Percentiles rank a stretch among this genome's conserved stretches.
phyloP scores from a whole-genome alignment of 1,284 basidiomycete genomes.

The Tilletia walkeri region DNA sequence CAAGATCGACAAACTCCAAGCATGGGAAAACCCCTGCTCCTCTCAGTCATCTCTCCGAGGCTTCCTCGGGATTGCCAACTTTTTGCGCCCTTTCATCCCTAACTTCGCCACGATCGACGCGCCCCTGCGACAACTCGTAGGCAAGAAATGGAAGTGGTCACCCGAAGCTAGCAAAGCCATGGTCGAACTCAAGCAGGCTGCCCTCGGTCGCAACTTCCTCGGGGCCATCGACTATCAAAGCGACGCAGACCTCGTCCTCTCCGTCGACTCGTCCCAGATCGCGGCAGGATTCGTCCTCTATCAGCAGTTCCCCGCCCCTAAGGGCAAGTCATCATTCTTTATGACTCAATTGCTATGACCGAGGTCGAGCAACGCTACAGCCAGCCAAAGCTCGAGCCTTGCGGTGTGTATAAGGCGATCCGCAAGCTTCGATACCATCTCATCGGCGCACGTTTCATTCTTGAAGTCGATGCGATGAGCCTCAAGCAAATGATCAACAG shows the following conservation, averaged over 20 bases:
- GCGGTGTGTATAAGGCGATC: slow-evolving; percentile 57
- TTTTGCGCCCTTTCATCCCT: background rate
- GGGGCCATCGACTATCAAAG: background rate
- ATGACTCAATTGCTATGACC: slow-evolving; percentile 52
- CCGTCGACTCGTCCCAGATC: background rate
- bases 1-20: slow-evolving; percentile 4
- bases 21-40: background rate
- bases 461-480: slow-evolving; percentile 59
- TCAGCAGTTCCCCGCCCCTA: background rate
- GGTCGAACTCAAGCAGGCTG: background rate
- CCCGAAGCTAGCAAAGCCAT: background rate
- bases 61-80: background rate
- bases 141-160: background rate
- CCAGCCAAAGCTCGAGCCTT: slow-evolving; percentile 59
- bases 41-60: background rate
- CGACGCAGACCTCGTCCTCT: background rate
- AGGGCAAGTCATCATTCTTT: slow-evolving; percentile 19
- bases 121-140: background rate
- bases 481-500: slow-evolving; percentile 60
- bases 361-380: slow-evolving; percentile 57
- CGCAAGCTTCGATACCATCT: slow-evolving; percentile 46
- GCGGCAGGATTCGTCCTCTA: background rate
- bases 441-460: slow-evolving; percentile 55
- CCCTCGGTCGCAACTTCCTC: background rate
- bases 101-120: background rate